Percentiles rank a stretch among this genome's conserved stretches.
Conservation (phyloP, 495 filamentous ascomycete species). For the Opeltia flavorubescens region DNA sequence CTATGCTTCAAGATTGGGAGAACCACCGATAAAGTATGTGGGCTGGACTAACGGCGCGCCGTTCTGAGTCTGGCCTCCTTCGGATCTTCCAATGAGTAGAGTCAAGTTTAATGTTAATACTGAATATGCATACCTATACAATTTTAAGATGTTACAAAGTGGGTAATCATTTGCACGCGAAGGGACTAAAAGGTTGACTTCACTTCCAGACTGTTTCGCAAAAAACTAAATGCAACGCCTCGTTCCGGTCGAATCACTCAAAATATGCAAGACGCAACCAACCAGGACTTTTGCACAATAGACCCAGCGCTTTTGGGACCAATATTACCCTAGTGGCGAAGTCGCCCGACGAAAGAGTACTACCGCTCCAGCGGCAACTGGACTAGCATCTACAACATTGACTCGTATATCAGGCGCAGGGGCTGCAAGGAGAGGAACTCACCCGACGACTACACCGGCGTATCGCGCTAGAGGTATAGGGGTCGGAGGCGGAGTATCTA, state of each 20-base stretch:
- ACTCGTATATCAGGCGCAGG: conserved; percentile 26
- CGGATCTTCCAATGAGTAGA: conserved; percentile 87
- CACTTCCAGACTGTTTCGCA: conserved; percentile 55
- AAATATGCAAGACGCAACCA: conserved; percentile 99
- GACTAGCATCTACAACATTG: conserved; percentile 24
- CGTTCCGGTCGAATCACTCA: conserved; percentile 72
- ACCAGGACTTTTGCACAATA: conserved; percentile 98
- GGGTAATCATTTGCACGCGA: conserved; percentile 22
- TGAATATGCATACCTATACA: conserved; percentile 94
- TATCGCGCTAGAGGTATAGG: conserved; percentile 26
- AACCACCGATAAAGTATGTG: too few relatives aligned
- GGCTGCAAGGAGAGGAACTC: conserved; percentile 54
- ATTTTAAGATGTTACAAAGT: conserved; percentile 96
- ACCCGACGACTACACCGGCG: conserved; percentile 47
- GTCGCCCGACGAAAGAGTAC: conserved; percentile 68
- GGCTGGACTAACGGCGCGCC: too few relatives aligned
- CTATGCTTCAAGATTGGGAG: too few relatives aligned
- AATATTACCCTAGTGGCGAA: conserved; percentile 90
- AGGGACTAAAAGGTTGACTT: background rate
- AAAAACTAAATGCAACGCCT: conserved; percentile 74
- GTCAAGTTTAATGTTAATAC: conserved; percentile 97
- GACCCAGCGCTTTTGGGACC: conserved; percentile 93
- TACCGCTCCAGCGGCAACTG: conserved; percentile 39
- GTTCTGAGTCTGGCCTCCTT: too few relatives aligned
- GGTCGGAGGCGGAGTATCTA: conserved; percentile 40